Conservation (phyloP, 2,329 filamentous ascomycete species). For the Calonectria pseudoturangicola region DNA sequence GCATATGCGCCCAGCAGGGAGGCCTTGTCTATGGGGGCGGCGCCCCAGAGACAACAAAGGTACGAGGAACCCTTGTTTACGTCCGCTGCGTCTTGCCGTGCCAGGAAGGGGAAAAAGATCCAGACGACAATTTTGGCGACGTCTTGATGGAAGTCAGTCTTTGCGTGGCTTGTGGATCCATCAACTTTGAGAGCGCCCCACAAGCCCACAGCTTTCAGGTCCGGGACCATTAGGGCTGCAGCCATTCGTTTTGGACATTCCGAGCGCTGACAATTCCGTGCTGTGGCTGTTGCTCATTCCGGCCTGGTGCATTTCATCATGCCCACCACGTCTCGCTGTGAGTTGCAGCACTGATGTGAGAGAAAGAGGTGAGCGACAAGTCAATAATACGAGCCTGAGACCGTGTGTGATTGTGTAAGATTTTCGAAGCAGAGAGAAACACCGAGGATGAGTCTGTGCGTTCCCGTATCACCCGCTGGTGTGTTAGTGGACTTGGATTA, state of each 20-base stretch:
- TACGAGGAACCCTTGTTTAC: slow-evolving; percentile 35
- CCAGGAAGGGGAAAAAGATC: slow-evolving; percentile 1
- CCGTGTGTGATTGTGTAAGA: slow-evolving; percentile 23
- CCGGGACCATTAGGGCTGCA: slow-evolving; percentile 38
- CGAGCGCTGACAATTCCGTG: slow-evolving; percentile 27
- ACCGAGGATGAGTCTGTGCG: slow-evolving; percentile 19
- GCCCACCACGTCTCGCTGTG: slow-evolving; percentile 29
- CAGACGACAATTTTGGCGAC: slow-evolving; percentile 23
- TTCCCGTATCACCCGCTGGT: slow-evolving; percentile 17
- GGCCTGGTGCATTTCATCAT: slow-evolving; percentile 20
- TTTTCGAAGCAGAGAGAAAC: slow-evolving; percentile 10
- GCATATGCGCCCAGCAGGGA: slow-evolving; percentile 41
- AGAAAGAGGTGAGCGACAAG: slow-evolving; percentile 7
- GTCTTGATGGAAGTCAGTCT: slow-evolving; percentile 23
- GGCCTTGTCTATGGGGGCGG: slow-evolving; percentile 26
- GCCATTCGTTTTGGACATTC: slow-evolving; percentile 26
- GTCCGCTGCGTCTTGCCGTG: slow-evolving; percentile 11
- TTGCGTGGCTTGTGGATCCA: slow-evolving; percentile 24
- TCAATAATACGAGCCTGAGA: slow-evolving; percentile 15
- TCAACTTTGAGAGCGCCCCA: slow-evolving; percentile 27
- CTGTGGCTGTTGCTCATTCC: slow-evolving; percentile 15
- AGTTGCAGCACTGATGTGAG: slow-evolving; percentile 29
- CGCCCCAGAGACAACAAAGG: slow-evolving; percentile 21
- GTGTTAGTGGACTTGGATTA: slow-evolving; percentile 1
- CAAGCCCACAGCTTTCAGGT: slow-evolving; percentile 10